These are phyloP conservation scores for Malassezia furfur DNA, from an alignment of 1,284 basidiomycete species.

Conservation along the genomic window DNA sequence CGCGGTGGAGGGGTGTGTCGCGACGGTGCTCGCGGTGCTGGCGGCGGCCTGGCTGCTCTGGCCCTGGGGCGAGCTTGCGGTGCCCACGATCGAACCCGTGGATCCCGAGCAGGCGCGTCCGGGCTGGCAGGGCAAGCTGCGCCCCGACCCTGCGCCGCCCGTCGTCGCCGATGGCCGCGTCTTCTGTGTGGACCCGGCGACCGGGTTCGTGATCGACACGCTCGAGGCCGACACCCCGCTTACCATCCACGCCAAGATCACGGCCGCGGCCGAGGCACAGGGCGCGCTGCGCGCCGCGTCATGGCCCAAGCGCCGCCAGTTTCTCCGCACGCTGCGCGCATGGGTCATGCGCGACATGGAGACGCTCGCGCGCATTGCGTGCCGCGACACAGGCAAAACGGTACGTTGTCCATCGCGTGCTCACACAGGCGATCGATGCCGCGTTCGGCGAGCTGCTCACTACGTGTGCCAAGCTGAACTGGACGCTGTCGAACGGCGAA, in stretches of 20 bases:
- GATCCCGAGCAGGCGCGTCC: constrained; percentile 22
- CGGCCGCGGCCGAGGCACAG: constrained; percentile 61
- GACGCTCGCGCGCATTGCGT: constrained; percentile 73
- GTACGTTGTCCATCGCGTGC: constrained; percentile 53
- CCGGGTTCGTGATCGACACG: constrained; percentile 65
- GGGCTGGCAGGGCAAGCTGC: constrained; percentile 26
- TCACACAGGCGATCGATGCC: constrained; percentile 51
- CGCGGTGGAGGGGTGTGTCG: neutral
- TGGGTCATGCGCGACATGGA: constrained; percentile 86
- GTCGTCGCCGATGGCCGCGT: constrained; percentile 53
- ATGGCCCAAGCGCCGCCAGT: constrained; percentile 66
- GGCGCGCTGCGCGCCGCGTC: constrained; percentile 61
- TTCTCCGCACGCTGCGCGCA: constrained; percentile 72
- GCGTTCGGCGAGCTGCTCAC: constrained; percentile 48
- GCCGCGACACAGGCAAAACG: constrained; percentile 91
- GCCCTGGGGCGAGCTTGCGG: neutral
- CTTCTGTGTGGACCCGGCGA: constrained; percentile 82
- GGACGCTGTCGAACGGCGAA: constrained; percentile 36
- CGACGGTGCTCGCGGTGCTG: neutral
- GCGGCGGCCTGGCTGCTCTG: neutral
- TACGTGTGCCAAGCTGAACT: constrained; percentile 36
- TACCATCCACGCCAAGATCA: constrained; percentile 65
- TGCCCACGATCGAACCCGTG: constrained; percentile 8
- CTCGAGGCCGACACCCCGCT: constrained; percentile 59
- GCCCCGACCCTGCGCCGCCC: constrained; percentile 8